A percentile compares a stretch with the other conserved stretches of the same genome.
phyloP scores from a whole-genome alignment of 768 basidiomycete species.

The Myochromella boudieri region DNA sequence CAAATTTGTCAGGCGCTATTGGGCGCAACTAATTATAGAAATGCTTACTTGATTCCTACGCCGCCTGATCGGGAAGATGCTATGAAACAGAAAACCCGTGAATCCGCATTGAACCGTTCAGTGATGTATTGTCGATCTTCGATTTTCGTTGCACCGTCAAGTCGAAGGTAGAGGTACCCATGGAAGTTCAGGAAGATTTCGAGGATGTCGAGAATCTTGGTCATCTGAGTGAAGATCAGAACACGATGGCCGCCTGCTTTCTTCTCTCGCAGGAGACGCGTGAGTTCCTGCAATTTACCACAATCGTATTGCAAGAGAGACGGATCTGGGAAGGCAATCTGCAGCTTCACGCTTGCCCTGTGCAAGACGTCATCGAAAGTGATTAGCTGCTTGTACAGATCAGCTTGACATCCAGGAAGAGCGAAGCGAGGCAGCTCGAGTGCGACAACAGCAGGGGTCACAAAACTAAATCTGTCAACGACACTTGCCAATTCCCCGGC shows the following conservation, averaged over 20 bases:
- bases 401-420: conserved; percentile 41
- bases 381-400: conserved; percentile 29
- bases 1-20: conserved; percentile 13
- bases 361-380: conserved; percentile 74
- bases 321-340: conserved; percentile 91
- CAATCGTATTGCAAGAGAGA: conserved; percentile 93
- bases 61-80: conserved; percentile 77
- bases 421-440: conserved; percentile 68
- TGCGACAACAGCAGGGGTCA: conserved; percentile 77
- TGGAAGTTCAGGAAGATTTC: conserved; percentile 92
- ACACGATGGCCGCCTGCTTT: conserved; percentile 88
- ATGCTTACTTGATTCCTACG: conserved; percentile 89
- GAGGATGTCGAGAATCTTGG: conserved; percentile 87
- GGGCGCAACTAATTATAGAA: conserved; percentile 13
- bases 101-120: conserved; percentile 82
- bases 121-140: conserved; percentile 92
- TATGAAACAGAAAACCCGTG: conserved; percentile 85
- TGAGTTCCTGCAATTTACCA: conserved; percentile 88
- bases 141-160: conserved; percentile 94
- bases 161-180: conserved; percentile 89
- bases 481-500: conserved; percentile 49
- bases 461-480: conserved; percentile 75
- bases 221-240: conserved; percentile 98
- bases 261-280: conserved; percentile 75
- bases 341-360: conserved; percentile 73